phyloP scores from a whole-genome alignment of 371 early-diverging fungal genomes.

The Mucor piriformis region DNA sequence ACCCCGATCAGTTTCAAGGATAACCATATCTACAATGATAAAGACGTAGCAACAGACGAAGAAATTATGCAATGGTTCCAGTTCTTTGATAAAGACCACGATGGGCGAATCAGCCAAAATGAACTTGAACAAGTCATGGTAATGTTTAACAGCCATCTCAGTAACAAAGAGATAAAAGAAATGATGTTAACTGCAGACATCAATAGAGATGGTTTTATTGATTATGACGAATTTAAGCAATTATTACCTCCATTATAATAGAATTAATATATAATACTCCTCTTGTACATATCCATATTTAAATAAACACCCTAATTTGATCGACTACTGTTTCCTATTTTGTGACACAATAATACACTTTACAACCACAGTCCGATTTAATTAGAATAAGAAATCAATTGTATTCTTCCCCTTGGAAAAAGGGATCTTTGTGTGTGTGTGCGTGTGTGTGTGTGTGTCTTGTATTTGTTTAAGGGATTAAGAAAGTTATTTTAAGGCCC shows the following conservation, averaged over 20 bases:
- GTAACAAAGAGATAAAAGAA: conserved; percentile 74
- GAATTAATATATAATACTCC: conserved; percentile 1
- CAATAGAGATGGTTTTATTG: conserved; percentile 73
- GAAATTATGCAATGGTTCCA: conserved; percentile 72
- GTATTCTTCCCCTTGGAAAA: not conserved
- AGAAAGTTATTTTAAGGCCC: not conserved
- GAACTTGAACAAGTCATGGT: conserved; percentile 72
- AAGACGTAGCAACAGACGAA: conserved; percentile 53
- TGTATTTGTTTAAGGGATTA: too few relatives aligned
- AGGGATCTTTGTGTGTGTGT: not conserved
- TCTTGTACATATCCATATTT: conserved; percentile 1
- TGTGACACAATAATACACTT: not conserved
- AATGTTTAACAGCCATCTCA: conserved; percentile 68
- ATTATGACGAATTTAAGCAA: conserved; percentile 62
- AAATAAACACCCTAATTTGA: conserved; percentile 2
- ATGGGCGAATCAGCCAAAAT: conserved; percentile 69
- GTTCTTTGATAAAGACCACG: conserved; percentile 75
- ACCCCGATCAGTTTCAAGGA: not conserved
- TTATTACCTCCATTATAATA: conserved; percentile 46
- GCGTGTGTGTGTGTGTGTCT: too few relatives aligned
- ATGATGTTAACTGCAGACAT: conserved; percentile 82
- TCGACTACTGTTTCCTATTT: not conserved
- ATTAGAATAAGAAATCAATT: not conserved
- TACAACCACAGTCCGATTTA: not conserved
- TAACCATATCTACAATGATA: conserved; percentile 42